Evolutionary conservation across 2,329 filamentous ascomycete species (phyloP).

Genomic region (Thelonectria blattea): DNA sequence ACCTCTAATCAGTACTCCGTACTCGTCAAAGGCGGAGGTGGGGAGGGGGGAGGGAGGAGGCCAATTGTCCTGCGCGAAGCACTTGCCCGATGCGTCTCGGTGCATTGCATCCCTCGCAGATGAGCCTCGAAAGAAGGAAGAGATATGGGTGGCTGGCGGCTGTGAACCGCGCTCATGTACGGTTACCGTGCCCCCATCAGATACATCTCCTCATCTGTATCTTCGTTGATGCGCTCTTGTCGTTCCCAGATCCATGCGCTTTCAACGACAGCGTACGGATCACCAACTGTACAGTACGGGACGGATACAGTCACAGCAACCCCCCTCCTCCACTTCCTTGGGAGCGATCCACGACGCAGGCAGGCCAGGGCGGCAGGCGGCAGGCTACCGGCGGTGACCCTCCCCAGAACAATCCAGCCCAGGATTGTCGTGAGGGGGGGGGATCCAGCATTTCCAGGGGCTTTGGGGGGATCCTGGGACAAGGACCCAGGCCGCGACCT

Average conservation of each 20-base stretch:
- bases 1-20: constrained; percentile 3
- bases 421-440: neutral
- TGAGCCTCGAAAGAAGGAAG: neutral
- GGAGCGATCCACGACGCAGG: constrained; percentile 30
- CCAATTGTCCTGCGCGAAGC: neutral
- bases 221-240: constrained; percentile 1
- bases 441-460: constrained; percentile 4
- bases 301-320: constrained; percentile 3
- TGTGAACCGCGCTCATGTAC: constrained; percentile 21
- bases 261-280: neutral
- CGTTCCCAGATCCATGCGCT: constrained; percentile 19
- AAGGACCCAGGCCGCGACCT: constrained; percentile 13
- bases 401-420: constrained; percentile 1
- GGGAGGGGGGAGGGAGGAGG: neutral
- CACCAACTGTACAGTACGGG: constrained; percentile 6
- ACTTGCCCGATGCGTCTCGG: constrained; percentile 8
- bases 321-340: constrained; percentile 21
- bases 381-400: constrained; percentile 17
- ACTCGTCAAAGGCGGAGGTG: neutral
- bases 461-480: constrained; percentile 1
- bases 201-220: neutral
- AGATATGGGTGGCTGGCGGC: constrained; percentile 19
- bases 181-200: neutral
- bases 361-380: constrained; percentile 20
- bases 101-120: constrained; percentile 2